Conservation (phyloP, 140 eudicot genomes). For the Senecio squalidus region DNA sequence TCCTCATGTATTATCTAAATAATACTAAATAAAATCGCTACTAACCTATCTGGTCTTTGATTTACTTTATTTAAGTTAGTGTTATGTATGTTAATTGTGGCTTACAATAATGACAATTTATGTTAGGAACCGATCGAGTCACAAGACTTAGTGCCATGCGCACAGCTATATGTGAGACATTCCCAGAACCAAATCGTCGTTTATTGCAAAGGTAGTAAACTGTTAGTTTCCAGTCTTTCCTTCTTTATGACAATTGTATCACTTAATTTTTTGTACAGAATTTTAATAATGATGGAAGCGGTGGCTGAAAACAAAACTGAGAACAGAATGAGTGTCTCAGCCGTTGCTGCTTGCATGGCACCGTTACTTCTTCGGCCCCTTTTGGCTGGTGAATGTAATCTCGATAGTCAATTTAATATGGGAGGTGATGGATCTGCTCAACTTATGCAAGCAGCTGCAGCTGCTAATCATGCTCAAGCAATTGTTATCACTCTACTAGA, state of each 20-base stretch:
- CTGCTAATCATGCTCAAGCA: constrained; percentile 99
- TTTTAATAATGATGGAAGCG: constrained; percentile 79
- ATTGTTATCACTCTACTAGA: constrained; percentile 77
- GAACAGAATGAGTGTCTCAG: constrained; percentile 90
- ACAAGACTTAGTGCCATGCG: constrained; percentile 79
- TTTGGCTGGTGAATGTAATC: constrained; percentile 94
- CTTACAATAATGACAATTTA: constrained; percentile 10
- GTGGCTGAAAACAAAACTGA: constrained; percentile 63
- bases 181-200: constrained; percentile 97
- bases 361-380: constrained; percentile 97
- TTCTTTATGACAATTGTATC: constrained; percentile 1
- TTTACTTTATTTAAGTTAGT: not conserved
- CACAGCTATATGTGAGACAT: constrained; percentile 85
- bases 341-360: constrained; percentile 99
- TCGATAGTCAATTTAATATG: constrained; percentile 58
- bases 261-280: constrained; percentile 38
- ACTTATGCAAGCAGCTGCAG: constrained; percentile 99
- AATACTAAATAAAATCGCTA: too few relatives aligned
- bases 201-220: constrained; percentile 67
- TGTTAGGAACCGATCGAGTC: constrained; percentile 68
- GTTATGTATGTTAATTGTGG: not conserved
- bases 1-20: too few relatives aligned
- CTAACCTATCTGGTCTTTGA: not conserved
- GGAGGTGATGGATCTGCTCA: constrained; percentile 86
- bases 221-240: not conserved